These are phyloP conservation scores for Clausena lansium DNA, from an alignment of 345 rosid genomes.

Conservation along the genomic window DNA sequence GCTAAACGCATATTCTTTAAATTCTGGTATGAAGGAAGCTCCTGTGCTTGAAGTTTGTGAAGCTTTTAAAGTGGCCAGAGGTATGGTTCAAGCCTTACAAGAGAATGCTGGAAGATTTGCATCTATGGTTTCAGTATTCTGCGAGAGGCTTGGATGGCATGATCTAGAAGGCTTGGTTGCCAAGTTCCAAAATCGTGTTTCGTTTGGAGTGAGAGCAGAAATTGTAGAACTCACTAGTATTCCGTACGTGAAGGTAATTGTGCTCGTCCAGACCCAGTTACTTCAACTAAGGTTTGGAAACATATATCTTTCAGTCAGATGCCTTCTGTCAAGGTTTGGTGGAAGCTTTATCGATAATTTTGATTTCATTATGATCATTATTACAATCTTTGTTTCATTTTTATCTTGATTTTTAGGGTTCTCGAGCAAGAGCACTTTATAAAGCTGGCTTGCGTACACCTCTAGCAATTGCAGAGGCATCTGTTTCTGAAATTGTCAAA, in stretches of 20 bases:
- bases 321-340: background rate
- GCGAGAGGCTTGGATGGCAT: constrained; percentile 98
- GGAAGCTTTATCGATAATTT: background rate
- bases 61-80: constrained; percentile 90
- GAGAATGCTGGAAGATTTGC: constrained; percentile 99
- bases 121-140: constrained; percentile 93
- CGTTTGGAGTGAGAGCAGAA: constrained; percentile 98
- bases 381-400: constrained; percentile 6
- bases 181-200: constrained; percentile 94
- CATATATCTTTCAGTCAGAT: background rate
- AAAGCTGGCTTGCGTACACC: constrained; percentile 95
- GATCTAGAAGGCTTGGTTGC: constrained; percentile 89
- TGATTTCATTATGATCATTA: background rate
- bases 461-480: constrained; percentile 92
- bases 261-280: constrained; percentile 11
- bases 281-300: constrained; percentile 10
- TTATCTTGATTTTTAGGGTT: constrained; percentile 52
- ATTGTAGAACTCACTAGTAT: constrained; percentile 92
- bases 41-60: constrained; percentile 92
- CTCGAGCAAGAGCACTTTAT: constrained; percentile 93
- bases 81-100: constrained; percentile 95
- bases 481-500: constrained; percentile 76
- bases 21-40: constrained; percentile 64
- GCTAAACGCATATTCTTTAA: constrained; percentile 16
- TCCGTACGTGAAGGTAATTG: constrained; percentile 81